Evolutionary conservation across 225 moss, liverwort and hornwort species (phyloP).

Genomic region (Bryoerythrophyllum caledonicum): DNA sequence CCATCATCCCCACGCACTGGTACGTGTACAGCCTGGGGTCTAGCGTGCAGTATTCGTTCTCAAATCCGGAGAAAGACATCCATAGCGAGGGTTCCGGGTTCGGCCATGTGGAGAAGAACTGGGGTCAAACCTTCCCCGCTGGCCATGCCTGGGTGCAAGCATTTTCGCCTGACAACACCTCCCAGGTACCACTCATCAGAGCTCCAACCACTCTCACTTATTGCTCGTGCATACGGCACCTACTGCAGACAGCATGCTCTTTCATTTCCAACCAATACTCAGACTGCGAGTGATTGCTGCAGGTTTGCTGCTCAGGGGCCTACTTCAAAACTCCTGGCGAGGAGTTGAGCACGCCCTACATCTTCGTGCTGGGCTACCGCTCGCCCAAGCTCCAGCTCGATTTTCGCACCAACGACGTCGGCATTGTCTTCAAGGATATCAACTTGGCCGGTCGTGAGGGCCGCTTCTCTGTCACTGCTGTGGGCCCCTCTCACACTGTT

Average conservation of each 20-base stretch:
- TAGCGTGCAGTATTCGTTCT: slow-evolving; percentile 55
- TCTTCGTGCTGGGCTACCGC: slow-evolving; percentile 55
- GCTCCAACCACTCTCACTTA: no score
- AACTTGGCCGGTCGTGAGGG: slow-evolving; percentile 47
- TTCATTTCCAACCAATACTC: not conserved
- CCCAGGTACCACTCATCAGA: slow-evolving; percentile 45
- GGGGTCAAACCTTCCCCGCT: slow-evolving; percentile 75
- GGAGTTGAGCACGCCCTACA: slow-evolving; percentile 42
- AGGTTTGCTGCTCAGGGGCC: slow-evolving; percentile 62
- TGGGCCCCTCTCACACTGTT: slow-evolving; percentile 56
- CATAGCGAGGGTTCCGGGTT: slow-evolving; percentile 42
- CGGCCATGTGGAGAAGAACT: slow-evolving; percentile 78
- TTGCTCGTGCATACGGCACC: not conserved
- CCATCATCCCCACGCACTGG: slow-evolving; percentile 72
- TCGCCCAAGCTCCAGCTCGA: slow-evolving; percentile 54
- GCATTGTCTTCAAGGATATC: slow-evolving; percentile 61
- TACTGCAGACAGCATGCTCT: not conserved
- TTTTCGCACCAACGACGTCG: slow-evolving; percentile 60
- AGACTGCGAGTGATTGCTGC: slow-evolving; percentile 10
- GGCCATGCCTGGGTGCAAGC: slow-evolving; percentile 82
- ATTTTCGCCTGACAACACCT: slow-evolving; percentile 50
- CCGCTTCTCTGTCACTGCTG: slow-evolving; percentile 55
- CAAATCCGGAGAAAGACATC: slow-evolving; percentile 45
- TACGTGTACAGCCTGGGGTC: slow-evolving; percentile 75
- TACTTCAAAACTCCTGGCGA: slow-evolving; percentile 50